A percentile compares a stretch with the other conserved stretches of the same genome.
These are phyloP conservation scores for Laetiporus sulphureus DNA, from an alignment of 1,284 basidiomycete genomes.

Conservation along the genomic window DNA sequence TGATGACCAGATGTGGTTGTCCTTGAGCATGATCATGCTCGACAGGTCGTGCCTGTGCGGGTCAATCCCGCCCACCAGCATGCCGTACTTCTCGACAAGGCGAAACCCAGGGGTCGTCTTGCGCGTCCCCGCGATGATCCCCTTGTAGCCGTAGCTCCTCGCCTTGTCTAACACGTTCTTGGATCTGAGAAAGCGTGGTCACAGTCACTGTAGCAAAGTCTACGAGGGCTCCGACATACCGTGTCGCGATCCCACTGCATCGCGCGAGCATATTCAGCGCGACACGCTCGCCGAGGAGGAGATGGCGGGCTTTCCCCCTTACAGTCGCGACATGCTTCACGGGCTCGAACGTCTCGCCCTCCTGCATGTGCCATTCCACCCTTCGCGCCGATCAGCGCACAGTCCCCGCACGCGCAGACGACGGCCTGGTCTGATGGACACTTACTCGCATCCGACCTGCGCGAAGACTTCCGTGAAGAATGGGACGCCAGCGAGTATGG, in stretches of 20 bases:
- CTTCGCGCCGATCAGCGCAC: constrained; percentile 33
- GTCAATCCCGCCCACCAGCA: constrained; percentile 97
- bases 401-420: background rate
- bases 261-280: constrained; percentile 92
- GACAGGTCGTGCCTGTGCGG: constrained; percentile 95
- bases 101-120: constrained; percentile 99
- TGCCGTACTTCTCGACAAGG: constrained; percentile 97
- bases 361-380: constrained; percentile 88
- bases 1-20: constrained; percentile 98
- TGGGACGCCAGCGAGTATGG: constrained; percentile 90
- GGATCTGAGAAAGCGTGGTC: constrained; percentile 46
- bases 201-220: no score
- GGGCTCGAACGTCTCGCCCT: constrained; percentile 78
- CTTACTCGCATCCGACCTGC: constrained; percentile 87
- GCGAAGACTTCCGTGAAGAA: constrained; percentile 94
- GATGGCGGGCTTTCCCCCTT: constrained; percentile 78
- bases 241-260: constrained; percentile 95
- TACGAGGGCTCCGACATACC: constrained; percentile 41
- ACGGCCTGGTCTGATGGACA: constrained; percentile 17
- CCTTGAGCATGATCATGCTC: constrained; percentile 99
- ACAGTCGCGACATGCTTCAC: constrained; percentile 91
- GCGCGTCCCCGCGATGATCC: constrained; percentile 90
- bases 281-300: constrained; percentile 93
- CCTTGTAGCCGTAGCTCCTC: constrained; percentile 72
- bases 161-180: constrained; percentile 81